Evolutionary conservation across 805 yeast species (phyloP), one percentile per base, ranked within the genome.

Genomic region (Clavispora asparagi): DNA sequence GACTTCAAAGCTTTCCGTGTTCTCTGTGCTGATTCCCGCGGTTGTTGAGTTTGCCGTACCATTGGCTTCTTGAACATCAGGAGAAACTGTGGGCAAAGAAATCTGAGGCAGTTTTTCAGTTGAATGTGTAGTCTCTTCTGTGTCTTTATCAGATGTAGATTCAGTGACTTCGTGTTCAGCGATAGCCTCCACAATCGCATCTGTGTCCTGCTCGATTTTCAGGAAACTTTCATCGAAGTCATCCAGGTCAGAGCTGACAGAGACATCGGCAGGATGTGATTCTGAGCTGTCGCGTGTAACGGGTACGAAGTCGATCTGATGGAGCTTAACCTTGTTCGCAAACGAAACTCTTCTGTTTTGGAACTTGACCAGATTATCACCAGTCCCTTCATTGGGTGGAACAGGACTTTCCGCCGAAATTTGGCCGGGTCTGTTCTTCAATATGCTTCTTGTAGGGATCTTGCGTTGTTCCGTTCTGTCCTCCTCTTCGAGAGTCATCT

Each of bases 291-390:
- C 37, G 3, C 25, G 7, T 54, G 26, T 6, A 25, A 58, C 55
- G 8, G 64, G 68, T 39, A 65, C 64, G 49, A 62, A 60, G 48
- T 65, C 81, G 53, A 75, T 72, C 56, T 81, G 78, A 56, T 82
- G 87, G 36, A 83, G 68, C 3, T 85, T 82, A 0, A 82, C 87
- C 53, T 82, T 87, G 1, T 86, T 86, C 0, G 91, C 91, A 70
- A 86, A 86, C 5, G 89, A 82, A 6, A 86, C 92, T 25, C 92
- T 64, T 47, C 92, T 41, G 42, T 49, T 64, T 32, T 65, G 25
- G n/a, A 43, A 42, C 40, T 33, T 41, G 23, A 14, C n/a, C 9
- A 27, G 29, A 11, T 10, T n/a, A 7, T 17, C 16, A 4, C 43
- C 41, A 1, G 17, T 12, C 10, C 26, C 23, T 35, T 41, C 38